phyloP scores from a whole-genome alignment of 75 land plant species.

The Gnetum montanum region DNA sequence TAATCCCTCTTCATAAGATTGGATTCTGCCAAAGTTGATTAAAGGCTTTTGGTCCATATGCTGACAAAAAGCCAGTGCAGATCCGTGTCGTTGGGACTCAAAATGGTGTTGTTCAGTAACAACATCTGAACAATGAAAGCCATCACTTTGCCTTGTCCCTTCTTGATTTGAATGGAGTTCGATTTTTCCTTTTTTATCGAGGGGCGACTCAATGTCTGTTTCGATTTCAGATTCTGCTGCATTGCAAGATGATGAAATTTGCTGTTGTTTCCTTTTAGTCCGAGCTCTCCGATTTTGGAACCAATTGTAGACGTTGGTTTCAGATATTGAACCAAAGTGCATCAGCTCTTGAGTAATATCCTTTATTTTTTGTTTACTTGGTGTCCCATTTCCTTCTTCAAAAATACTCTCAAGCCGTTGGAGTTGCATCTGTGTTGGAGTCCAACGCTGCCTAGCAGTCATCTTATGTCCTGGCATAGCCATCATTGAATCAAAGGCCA shows the following conservation, averaged over 20 bases:
- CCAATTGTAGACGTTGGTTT: constrained; percentile 95
- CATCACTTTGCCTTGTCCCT: not conserved
- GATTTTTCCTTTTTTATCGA: constrained; percentile 33
- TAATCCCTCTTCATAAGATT: constrained; percentile 13
- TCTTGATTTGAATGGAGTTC: constrained; percentile 10
- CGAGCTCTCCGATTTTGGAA: constrained; percentile 93
- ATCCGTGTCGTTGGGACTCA: constrained; percentile 4
- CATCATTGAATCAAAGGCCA: constrained; percentile 44
- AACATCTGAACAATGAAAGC: constrained; percentile 8
- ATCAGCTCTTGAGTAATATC: constrained; percentile 63
- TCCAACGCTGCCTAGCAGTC: constrained; percentile 75
- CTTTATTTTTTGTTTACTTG: constrained; percentile 78
- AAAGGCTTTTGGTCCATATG: constrained; percentile 12
- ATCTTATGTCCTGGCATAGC: constrained; percentile 37
- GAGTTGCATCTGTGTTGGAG: constrained; percentile 78
- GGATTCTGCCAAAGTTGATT: constrained; percentile 11
- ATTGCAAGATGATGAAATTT: constrained; percentile 8
- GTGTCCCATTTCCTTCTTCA: constrained; percentile 76
- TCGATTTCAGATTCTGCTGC: constrained; percentile 46
- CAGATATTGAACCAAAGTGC: constrained; percentile 73
- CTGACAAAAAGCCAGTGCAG: constrained; percentile 1
- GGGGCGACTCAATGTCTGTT: constrained; percentile 35
- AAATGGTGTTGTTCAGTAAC: not conserved
- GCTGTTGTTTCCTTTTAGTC: constrained; percentile 71
- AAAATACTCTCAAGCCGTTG: constrained; percentile 74